Conservation (phyloP, 495 filamentous ascomycete genomes). For the Neohortaea acidophila region DNA sequence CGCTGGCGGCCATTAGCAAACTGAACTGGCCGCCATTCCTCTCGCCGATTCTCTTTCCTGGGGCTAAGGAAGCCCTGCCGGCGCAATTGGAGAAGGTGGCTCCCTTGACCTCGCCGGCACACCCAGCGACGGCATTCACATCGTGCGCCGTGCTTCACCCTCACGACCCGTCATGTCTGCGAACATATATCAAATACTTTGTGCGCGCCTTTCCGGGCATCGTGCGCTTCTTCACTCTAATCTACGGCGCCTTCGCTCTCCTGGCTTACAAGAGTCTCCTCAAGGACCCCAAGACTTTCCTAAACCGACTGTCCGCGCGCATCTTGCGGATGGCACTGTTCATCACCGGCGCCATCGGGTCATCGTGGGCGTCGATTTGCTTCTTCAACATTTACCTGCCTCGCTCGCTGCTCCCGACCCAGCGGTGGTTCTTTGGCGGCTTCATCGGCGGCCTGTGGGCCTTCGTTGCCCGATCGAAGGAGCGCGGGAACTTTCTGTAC, state of each 20-base stretch:
- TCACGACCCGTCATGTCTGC: conserved; percentile 65
- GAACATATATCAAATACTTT: conserved; percentile 71
- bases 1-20: conserved; percentile 60
- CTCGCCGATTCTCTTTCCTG: conserved; percentile 77
- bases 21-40: conserved; percentile 78
- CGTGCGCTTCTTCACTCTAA: conserved; percentile 56
- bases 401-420: conserved; percentile 54
- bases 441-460: conserved; percentile 73
- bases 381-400: conserved; percentile 69
- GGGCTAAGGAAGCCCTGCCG: conserved; percentile 34
- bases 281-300: conserved; percentile 44
- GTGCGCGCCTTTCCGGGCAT: conserved; percentile 62
- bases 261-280: conserved; percentile 51
- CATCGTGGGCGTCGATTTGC: conserved; percentile 76
- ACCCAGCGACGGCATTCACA: conserved; percentile 65
- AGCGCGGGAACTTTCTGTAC: conserved; percentile 52
- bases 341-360: conserved; percentile 60
- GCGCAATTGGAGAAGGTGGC: conserved; percentile 51
- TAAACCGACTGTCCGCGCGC: conserved; percentile 44
- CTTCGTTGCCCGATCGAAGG: conserved; percentile 48
- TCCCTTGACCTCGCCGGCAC: conserved; percentile 67
- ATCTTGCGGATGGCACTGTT: conserved; percentile 59
- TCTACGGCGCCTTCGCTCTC: conserved; percentile 54
- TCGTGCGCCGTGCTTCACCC: conserved; percentile 92
- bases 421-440: conserved; percentile 78